Evolutionary conservation across 1,284 basidiomycete species (phyloP).

Genomic region (Veloporphyrellus conicus): DNA sequence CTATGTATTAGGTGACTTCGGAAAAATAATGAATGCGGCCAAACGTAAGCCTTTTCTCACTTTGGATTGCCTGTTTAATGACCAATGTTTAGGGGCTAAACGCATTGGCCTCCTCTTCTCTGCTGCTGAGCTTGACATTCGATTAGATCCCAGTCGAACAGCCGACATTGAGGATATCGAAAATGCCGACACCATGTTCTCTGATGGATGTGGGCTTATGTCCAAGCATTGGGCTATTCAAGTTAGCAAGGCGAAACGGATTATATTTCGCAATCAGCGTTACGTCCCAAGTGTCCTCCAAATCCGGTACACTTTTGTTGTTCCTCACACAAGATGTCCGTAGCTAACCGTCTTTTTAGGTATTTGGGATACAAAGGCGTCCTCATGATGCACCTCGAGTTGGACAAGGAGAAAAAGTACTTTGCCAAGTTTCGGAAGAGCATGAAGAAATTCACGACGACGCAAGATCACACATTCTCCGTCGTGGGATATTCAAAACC

Average conservation of each 20-base stretch:
- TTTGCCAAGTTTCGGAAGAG: slow-evolving; percentile 58
- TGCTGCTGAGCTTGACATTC: slow-evolving; percentile 55
- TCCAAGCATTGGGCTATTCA: slow-evolving; percentile 47
- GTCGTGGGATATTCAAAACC: slow-evolving; percentile 60
- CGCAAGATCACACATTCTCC: slow-evolving; percentile 54
- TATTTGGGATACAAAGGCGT: slow-evolving; percentile 65
- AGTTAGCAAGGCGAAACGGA: slow-evolving; percentile 49
- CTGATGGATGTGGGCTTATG: slow-evolving; percentile 65
- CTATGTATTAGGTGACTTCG: slow-evolving; percentile 54
- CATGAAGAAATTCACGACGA: slow-evolving; percentile 63
- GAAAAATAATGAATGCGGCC: slow-evolving; percentile 55
- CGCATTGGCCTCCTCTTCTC: slow-evolving; percentile 64
- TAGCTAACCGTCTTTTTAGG: slow-evolving; percentile 28
- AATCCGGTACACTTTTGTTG: slow-evolving; percentile 43
- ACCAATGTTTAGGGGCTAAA: slow-evolving; percentile 48
- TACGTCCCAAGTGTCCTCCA: slow-evolving; percentile 62
- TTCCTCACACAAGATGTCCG: neutral
- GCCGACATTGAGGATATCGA: slow-evolving; percentile 58
- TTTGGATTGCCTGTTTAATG: neutral
- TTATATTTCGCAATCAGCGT: slow-evolving; percentile 49
- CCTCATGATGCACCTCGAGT: slow-evolving; percentile 56
- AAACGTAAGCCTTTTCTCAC: slow-evolving; percentile 44
- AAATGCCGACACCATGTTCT: slow-evolving; percentile 54
- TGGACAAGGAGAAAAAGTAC: slow-evolving; percentile 43
- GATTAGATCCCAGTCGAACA: slow-evolving; percentile 45